Conservation (phyloP, 352 stramenopile genomes). For the Pythium biforme region DNA sequence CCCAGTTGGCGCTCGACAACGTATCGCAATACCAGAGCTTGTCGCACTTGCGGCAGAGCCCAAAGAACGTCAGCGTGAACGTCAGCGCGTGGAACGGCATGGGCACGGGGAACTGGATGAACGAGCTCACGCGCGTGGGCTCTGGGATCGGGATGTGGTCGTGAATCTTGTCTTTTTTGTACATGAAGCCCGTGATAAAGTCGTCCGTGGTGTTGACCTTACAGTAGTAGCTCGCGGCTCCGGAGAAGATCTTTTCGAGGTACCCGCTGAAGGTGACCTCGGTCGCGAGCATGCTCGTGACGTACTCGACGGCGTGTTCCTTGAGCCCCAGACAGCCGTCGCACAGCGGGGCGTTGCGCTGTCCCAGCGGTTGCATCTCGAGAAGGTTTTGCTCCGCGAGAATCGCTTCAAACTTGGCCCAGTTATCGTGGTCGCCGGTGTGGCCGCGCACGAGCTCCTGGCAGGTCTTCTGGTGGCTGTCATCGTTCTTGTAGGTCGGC, state of each 20-base stretch:
- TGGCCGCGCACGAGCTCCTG: slow-evolving; percentile 82
- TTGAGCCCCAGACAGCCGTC: slow-evolving; percentile 82
- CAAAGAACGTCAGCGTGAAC: slow-evolving; percentile 84
- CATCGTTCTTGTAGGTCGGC: slow-evolving; percentile 59
- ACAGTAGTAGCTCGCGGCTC: slow-evolving; percentile 74
- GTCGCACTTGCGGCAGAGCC: slow-evolving; percentile 83
- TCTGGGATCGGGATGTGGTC: slow-evolving; percentile 87
- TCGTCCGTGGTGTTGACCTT: slow-evolving; percentile 85
- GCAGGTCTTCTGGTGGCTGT: slow-evolving; percentile 38
- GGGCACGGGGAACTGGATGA: slow-evolving; percentile 86
- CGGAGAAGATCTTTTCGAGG: slow-evolving; percentile 84
- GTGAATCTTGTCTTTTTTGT: slow-evolving; percentile 91
- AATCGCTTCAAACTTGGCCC: slow-evolving; percentile 71
- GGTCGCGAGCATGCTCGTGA: slow-evolving; percentile 58
- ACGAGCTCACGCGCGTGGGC: slow-evolving; percentile 81
- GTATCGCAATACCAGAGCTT: slow-evolving; percentile 89
- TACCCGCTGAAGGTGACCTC: slow-evolving; percentile 74
- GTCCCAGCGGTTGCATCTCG: slow-evolving; percentile 79
- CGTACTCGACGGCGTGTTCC: slow-evolving; percentile 74
- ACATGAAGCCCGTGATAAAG: slow-evolving; percentile 86
- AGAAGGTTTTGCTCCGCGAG: slow-evolving; percentile 78
- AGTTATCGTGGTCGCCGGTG: slow-evolving; percentile 64
- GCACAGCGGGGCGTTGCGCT: slow-evolving; percentile 78
- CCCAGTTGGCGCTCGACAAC: slow-evolving; percentile 78
- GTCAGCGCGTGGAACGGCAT: slow-evolving; percentile 89